phyloP scores from a whole-genome alignment of 2,329 filamentous ascomycete genomes.

The Cordyceps farinosa region DNA sequence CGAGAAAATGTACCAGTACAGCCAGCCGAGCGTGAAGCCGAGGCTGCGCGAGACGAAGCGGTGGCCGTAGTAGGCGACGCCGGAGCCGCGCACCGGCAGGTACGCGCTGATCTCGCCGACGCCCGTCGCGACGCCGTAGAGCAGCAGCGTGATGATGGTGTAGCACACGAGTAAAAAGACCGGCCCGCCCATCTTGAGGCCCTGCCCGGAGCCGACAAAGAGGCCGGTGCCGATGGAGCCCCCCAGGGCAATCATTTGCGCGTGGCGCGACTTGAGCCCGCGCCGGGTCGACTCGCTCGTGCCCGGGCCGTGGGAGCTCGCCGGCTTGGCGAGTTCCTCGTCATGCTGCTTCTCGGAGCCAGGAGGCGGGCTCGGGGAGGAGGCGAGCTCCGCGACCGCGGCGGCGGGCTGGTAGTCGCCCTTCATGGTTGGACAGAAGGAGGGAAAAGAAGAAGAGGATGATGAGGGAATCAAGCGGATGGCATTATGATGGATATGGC shows the following conservation, averaged over 20 bases:
- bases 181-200: conserved; percentile 38
- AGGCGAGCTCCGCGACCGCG: background rate
- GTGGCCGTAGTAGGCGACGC: conserved; percentile 26
- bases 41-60: conserved; percentile 28
- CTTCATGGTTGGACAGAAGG: background rate
- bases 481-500: background rate
- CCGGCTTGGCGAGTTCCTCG: conserved; percentile 4
- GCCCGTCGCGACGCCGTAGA: conserved; percentile 52
- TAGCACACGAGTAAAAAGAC: conserved; percentile 45
- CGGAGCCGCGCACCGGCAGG: conserved; percentile 23
- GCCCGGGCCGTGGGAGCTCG: background rate
- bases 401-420: background rate
- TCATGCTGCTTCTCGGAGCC: conserved; percentile 7
- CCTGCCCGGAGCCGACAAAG: conserved; percentile 52
- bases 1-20: conserved; percentile 38
- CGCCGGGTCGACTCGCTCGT: conserved; percentile 14
- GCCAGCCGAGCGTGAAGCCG: conserved; percentile 40
- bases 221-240: conserved; percentile 26
- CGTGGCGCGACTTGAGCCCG: conserved; percentile 36
- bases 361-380: background rate
- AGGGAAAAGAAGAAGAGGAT: background rate
- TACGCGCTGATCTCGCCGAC: conserved; percentile 33
- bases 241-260: conserved; percentile 49
- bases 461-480: background rate
- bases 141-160: conserved; percentile 48